Conservation (phyloP, 805 yeast species). For the Candida yuanshanica region DNA sequence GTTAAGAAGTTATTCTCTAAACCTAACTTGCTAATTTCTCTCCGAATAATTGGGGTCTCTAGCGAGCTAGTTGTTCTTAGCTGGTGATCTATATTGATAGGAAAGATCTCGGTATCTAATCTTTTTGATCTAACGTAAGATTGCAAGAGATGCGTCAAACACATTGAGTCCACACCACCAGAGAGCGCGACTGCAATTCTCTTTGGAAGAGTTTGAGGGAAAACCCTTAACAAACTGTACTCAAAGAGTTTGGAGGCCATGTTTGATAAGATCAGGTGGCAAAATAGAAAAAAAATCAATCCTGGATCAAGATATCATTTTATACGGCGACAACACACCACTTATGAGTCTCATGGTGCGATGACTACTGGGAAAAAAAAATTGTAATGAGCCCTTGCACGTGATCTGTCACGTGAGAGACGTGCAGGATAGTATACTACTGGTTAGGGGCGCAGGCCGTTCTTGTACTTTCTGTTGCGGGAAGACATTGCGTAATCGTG, state of each 20-base stretch:
- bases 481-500: too few species aligned
- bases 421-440: not conserved
- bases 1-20: conserved; percentile 27
- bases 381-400: not conserved
- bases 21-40: conserved; percentile 12
- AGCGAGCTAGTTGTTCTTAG: conserved; percentile 34
- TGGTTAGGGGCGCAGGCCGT: too few species aligned
- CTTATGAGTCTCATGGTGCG: not conserved
- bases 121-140: conserved; percentile 28
- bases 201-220: conserved; percentile 17
- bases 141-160: conserved; percentile 46
- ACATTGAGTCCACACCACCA: conserved; percentile 83
- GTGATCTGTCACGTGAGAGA: not conserved
- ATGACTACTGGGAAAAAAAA: not conserved
- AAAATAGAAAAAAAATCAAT: too few species aligned
- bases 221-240: not conserved
- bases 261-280: not conserved
- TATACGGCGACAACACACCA: not conserved
- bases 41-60: conserved; percentile 21
- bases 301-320: too few species aligned
- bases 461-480: too few species aligned
- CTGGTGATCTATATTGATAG: conserved; percentile 64
- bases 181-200: conserved; percentile 54
- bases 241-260: not conserved
- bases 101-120: conserved; percentile 33